Conservation (phyloP, 148 eudicot species). For the Linanthus parryae region DNA sequence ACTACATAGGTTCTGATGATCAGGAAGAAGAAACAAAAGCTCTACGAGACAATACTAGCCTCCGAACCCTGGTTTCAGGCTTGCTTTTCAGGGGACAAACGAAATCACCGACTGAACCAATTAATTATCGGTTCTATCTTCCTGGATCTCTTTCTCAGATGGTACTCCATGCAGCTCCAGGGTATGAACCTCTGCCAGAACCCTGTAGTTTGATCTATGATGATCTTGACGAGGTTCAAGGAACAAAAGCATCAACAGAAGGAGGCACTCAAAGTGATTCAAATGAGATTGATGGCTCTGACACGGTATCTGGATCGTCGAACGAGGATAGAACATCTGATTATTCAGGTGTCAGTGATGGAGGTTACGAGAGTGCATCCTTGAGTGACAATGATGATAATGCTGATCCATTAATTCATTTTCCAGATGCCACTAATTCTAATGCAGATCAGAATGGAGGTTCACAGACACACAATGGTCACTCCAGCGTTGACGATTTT, state of each 20-base stretch:
- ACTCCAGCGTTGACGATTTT: constrained; percentile 36
- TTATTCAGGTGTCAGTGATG: constrained; percentile 43
- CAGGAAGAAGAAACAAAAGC: constrained; percentile 23
- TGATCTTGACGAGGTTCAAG: constrained; percentile 20
- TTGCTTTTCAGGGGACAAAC: constrained; percentile 39
- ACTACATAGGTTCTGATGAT: constrained; percentile 23
- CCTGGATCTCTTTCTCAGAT: constrained; percentile 99
- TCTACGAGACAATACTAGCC: constrained; percentile 25
- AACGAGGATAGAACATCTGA: constrained; percentile 53
- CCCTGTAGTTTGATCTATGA: constrained; percentile 59
- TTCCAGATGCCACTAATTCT: constrained; percentile 52
- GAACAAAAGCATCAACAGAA: constrained; percentile 18
- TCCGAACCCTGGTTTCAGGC: constrained; percentile 35
- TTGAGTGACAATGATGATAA: constrained; percentile 28
- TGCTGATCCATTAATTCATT: constrained; percentile 52
- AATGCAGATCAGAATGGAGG: constrained; percentile 20
- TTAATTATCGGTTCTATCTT: constrained; percentile 68
- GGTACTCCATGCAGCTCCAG: constrained; percentile 98
- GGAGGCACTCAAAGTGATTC: constrained; percentile 21
- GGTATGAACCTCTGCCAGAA: constrained; percentile 92
- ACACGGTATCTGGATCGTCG: constrained; percentile 51
- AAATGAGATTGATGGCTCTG: constrained; percentile 47
- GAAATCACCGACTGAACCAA: constrained; percentile 35
- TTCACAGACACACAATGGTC: constrained; percentile 17
- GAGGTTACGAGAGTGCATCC: constrained; percentile 36